These are phyloP conservation scores for Lactarius tabidus DNA, from an alignment of 768 basidiomycete species.

Conservation along the genomic window DNA sequence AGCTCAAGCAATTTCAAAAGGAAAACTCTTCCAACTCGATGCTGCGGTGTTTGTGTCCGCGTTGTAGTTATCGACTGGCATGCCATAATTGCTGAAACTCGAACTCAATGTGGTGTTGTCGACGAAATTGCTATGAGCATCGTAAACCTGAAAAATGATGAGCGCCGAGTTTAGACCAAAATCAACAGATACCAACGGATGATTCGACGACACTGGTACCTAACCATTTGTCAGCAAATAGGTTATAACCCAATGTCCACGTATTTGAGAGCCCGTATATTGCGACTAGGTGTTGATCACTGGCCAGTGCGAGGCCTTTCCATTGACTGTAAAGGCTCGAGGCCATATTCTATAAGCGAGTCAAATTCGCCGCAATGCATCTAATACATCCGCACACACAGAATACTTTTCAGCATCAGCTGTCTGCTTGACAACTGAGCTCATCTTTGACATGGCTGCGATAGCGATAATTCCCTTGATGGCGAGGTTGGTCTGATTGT, in stretches of 20 bases:
- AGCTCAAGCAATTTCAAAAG: not conserved
- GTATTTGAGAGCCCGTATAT: slow-evolving; percentile 28
- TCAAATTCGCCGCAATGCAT: not conserved
- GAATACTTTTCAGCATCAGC: slow-evolving; percentile 27
- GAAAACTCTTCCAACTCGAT: not conserved
- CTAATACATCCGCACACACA: slow-evolving; percentile 23
- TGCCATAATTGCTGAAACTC: slow-evolving; percentile 6
- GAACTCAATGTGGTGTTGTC: not conserved
- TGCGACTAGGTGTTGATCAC: slow-evolving; percentile 7
- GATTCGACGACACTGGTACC: slow-evolving; percentile 46
- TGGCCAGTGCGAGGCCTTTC: slow-evolving; percentile 13
- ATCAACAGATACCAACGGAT: slow-evolving; percentile 12
- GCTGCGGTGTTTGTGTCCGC: not conserved
- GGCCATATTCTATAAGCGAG: slow-evolving; percentile 1
- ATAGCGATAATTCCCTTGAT: slow-evolving; percentile 70
- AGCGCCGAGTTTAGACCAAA: not conserved
- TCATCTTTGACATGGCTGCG: slow-evolving; percentile 57
- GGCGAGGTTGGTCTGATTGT: slow-evolving; percentile 66
- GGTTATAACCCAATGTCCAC: slow-evolving; percentile 61
- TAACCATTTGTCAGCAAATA: slow-evolving; percentile 57
- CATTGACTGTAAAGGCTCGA: slow-evolving; percentile 10
- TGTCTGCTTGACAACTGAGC: slow-evolving; percentile 28
- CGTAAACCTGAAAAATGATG: slow-evolving; percentile 11
- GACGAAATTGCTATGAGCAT: slow-evolving; percentile 7
- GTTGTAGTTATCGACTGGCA: slow-evolving; percentile 10